Base-by-base conservation (phyloP, 2,329 filamentous ascomycete genomes). In the Madurella mycetomatis region DNA sequence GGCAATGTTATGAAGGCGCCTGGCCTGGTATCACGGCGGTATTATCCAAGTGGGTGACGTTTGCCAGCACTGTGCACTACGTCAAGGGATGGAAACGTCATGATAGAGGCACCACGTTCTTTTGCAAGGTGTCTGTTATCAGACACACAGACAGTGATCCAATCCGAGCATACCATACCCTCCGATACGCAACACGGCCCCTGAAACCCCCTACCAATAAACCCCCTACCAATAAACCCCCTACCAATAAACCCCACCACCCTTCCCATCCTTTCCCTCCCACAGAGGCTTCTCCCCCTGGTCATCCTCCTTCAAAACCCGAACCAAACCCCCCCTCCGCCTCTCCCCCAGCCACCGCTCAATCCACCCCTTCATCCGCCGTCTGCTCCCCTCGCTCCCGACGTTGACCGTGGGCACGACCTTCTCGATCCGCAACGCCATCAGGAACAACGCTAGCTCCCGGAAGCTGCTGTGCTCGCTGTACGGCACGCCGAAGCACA, bases 401-500 rank as follows among this genome's bases (percentile, higher is more conserved):
- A 86, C 80, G 54, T 99, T 97, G 3, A 99, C 94, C 0, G 94
- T 99, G 0, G 94, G 94, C 15, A 99, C 87, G 7, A 99, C 82
- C 71, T 86, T 89, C 60, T 92, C 91, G 60, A 99, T 95, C 53
- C 88, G 76, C 69, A 99, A 69, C 17, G 86, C 83, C 77, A 94
- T 94, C 62, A 92, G 83, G 67, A 99, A 99, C 81, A 97, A 86
- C 0, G 90, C 92, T 67, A 99, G 72, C 75, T 99, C 94, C 41
- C 92, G 80, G 67, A 99, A 99, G 58, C 89, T 95, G 69, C 88
- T 94, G 69, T 99, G 94, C 73, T 99, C 94, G 49, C 87, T 92
- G 68, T 99, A 99, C 2, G 94, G 94, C 2, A 97, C 94, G 0
- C 90, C 92, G 63, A 95, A 96, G 69, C 91, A 96, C 69, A 87